These are phyloP conservation scores for Fusarium phyllophilum DNA, from an alignment of 2,329 filamentous ascomycete genomes.

Conservation along the genomic window DNA sequence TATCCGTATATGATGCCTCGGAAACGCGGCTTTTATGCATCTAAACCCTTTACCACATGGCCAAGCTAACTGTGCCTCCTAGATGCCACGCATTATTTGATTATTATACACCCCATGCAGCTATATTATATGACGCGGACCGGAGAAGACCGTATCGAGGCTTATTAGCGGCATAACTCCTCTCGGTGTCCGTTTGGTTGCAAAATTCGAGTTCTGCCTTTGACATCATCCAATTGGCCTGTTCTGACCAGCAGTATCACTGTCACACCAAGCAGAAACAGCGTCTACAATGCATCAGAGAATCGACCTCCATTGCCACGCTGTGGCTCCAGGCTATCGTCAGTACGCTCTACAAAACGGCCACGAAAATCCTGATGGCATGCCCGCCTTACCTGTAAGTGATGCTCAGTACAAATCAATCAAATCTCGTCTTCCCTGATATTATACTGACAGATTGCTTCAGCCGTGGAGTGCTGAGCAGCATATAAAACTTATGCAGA, in stretches of 20 bases:
- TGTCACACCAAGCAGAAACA: not conserved
- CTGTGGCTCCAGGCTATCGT: not conserved
- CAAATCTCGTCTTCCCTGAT: not conserved
- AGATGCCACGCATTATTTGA: not conserved
- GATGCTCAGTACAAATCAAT: not conserved
- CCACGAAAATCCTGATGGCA: not conserved
- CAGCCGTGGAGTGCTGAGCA: not conserved
- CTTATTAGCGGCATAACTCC: too few relatives aligned
- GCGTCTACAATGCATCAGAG: not conserved
- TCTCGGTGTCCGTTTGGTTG: too few relatives aligned
- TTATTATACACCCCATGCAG: too few relatives aligned
- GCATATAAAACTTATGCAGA: not conserved
- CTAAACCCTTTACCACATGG: not conserved
- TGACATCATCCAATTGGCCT: too few relatives aligned
- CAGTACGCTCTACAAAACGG: not conserved
- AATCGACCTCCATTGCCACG: slow-evolving; percentile 4
- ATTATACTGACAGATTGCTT: not conserved
- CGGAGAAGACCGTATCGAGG: too few relatives aligned
- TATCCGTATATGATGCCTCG: too few relatives aligned
- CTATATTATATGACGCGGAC: too few relatives aligned
- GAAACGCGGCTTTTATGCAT: not conserved
- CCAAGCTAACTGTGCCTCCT: not conserved
- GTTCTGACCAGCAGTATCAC: too few relatives aligned
- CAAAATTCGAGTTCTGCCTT: too few relatives aligned
- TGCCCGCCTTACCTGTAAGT: not conserved